Base-by-base conservation (phyloP, 73 alveolate species). In the Symbiodinium pilosum region DNA sequence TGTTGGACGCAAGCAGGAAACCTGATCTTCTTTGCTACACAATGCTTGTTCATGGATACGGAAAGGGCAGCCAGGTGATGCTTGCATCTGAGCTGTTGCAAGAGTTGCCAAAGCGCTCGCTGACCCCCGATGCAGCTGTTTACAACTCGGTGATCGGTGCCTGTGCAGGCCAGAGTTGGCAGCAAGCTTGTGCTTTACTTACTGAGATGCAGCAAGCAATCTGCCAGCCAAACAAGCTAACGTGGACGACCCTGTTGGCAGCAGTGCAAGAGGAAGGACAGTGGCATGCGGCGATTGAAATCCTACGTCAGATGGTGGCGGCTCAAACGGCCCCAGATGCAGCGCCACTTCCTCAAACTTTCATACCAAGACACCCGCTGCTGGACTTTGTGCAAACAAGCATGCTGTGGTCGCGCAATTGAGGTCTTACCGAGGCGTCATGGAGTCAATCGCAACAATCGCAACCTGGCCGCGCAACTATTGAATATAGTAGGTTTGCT, bases 21-120 rank as follows among this genome's bases (percentile, higher is more conserved):
- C 86, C 51, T 34, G 93, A 86, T 34, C 83, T 86, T 14, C 93
- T 34, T 34, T 86, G 83, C 93, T 51, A 86, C 39, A 86, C 93
- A 6, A 73, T 73, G 28, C 52, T 86, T 42, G 93, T 86, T 51
- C 93, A 86, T 39, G 83, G 84, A 5, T 86, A 83, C 38, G 93
- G 93, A 43, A 43, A 86, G 83, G 93, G 93, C n/a, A 52, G 12
- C 34, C 93, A 86, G 21, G 41, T 47, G 32, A 38, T 14, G 56
- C 83, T n/a, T 47, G 93, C 52, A 24, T 32, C 51, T 16, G 59
- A n/a, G n/a, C 41, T 36, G 93, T 30, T 43, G 43, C 92, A 5
- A 41, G 92, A 44, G 41, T 28, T 64, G 81, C 81, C 81, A 16
- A 64, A 24, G 38, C 38, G 9, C 38, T 64, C 14, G 20, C 30